phyloP scores from a whole-genome alignment of 306 rosid species.

The Lithocarpus polystachyus region DNA sequence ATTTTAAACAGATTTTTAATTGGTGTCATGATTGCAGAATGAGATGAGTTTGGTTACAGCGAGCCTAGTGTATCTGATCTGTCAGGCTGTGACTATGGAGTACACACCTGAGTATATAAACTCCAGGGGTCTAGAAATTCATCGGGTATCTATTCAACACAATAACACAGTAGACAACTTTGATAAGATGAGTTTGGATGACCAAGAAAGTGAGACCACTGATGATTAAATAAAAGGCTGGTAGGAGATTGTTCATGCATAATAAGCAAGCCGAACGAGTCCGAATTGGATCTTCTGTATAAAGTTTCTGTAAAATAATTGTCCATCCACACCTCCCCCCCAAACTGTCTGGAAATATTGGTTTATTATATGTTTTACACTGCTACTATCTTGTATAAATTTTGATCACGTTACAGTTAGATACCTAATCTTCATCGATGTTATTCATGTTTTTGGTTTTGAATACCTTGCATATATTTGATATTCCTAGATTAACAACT shows the following conservation, averaged over 20 bases:
- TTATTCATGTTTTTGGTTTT: too few relatives aligned
- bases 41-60: slow-evolving; percentile 39
- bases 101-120: slow-evolving; percentile 51
- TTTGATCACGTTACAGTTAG: too few relatives aligned
- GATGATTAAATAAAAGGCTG: slow-evolving; percentile 88
- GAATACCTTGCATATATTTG: too few relatives aligned
- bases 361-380: too few relatives aligned
- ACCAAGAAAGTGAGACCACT: slow-evolving; percentile 36
- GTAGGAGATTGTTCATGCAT: slow-evolving; percentile 20
- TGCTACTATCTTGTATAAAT: too few relatives aligned
- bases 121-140: slow-evolving; percentile 21
- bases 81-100: slow-evolving; percentile 63
- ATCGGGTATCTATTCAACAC: slow-evolving; percentile 12
- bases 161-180: slow-evolving; percentile 30
- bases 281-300: not conserved
- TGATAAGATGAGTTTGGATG: slow-evolving; percentile 47
- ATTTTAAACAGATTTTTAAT: not conserved
- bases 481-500: too few relatives aligned
- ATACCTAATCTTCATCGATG: too few relatives aligned
- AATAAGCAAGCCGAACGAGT: not conserved
- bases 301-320: not conserved
- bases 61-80: slow-evolving; percentile 39
- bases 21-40: slow-evolving; percentile 44
- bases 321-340: not conserved
- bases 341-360: too few relatives aligned